These are phyloP conservation scores for Monosporascus sp. DNA, from an alignment of 2,329 filamentous ascomycete genomes.

Conservation along the genomic window DNA sequence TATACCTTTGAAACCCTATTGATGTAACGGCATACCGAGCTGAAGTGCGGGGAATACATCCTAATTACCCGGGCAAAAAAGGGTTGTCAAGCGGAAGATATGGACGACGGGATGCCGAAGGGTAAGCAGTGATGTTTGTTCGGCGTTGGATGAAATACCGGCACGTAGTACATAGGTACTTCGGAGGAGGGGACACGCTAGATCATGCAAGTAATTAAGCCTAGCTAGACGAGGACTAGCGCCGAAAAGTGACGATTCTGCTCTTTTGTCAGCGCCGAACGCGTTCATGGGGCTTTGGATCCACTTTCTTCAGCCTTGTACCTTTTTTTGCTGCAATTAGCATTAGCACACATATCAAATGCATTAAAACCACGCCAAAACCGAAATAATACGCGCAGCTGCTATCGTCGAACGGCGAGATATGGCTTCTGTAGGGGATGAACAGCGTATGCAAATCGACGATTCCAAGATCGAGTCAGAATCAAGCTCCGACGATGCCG, in stretches of 20 bases:
- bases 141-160: background rate
- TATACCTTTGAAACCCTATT: background rate
- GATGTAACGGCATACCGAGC: background rate
- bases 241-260: background rate
- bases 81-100: background rate
- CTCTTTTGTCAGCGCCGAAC: too few species aligned
- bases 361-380: background rate
- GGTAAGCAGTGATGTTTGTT: background rate
- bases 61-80: background rate
- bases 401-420: constrained; percentile 19
- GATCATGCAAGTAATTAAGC: background rate
- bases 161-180: background rate
- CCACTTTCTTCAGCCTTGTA: too few species aligned
- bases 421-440: constrained; percentile 37
- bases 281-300: too few species aligned
- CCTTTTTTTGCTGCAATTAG: too few species aligned
- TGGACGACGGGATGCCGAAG: background rate
- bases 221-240: background rate
- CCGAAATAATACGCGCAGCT: background rate
- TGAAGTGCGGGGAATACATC: background rate
- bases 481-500: constrained; percentile 33
- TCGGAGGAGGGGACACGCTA: background rate
- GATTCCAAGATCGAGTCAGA: constrained; percentile 21
- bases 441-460: constrained; percentile 34
- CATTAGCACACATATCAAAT: background rate